Conservation (phyloP, 441 rosid genomes). For the Bruguiera hainesii region DNA sequence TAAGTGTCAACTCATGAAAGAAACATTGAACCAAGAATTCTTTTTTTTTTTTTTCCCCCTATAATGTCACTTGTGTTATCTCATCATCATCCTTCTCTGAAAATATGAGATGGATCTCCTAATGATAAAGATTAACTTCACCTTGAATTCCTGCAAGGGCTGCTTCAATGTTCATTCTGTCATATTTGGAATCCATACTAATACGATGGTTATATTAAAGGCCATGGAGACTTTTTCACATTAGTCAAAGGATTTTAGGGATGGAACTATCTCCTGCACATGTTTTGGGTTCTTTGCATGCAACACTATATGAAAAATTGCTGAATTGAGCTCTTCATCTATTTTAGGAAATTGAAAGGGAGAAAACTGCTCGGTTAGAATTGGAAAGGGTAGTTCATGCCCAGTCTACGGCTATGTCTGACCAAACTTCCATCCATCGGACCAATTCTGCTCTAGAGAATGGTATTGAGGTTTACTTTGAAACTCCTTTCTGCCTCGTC, state of each 20-base stretch:
- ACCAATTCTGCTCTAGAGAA: constrained; percentile 63
- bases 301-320: constrained; percentile 2
- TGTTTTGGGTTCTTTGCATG: constrained; percentile 9
- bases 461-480: constrained; percentile 40
- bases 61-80: too few relatives aligned
- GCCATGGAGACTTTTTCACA: not conserved
- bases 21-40: too few relatives aligned
- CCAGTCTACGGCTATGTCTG: constrained; percentile 49
- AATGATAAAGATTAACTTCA: not conserved
- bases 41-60: too few relatives aligned
- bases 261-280: not conserved
- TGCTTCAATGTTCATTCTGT: constrained; percentile 8
- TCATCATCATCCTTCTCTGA: too few relatives aligned
- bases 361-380: constrained; percentile 77
- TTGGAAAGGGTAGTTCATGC: constrained; percentile 61
- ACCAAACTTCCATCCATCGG: constrained; percentile 51
- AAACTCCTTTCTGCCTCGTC: constrained; percentile 9
- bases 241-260: not conserved
- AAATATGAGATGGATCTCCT: too few relatives aligned
- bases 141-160: not conserved
- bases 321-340: constrained; percentile 19
- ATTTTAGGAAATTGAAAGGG: constrained; percentile 82
- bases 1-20: too few relatives aligned
- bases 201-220: not conserved
- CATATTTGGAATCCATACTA: not conserved